Evolutionary conservation across 129 eudicot genomes (phyloP).

Genomic region (Artemisia tridentata): DNA sequence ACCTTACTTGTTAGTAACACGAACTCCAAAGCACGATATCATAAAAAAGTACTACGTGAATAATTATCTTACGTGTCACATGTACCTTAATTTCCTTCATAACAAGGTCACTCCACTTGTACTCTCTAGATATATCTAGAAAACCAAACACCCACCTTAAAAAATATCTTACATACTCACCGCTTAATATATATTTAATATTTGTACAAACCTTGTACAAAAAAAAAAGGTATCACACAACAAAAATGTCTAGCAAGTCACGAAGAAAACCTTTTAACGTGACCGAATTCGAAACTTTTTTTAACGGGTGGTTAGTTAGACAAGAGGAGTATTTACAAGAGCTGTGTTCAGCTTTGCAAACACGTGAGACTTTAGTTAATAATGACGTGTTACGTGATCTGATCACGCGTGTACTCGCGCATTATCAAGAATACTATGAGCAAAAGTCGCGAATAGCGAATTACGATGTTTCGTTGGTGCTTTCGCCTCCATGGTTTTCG

Average conservation of each 20-base stretch:
- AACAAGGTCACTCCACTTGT: constrained; percentile 25
- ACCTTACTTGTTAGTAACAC: too few relatives aligned
- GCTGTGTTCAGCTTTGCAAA: constrained; percentile 29
- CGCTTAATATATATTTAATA: not conserved
- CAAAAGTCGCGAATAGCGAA: constrained; percentile 54
- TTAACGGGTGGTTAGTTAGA: constrained; percentile 51
- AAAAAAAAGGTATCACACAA: too few relatives aligned
- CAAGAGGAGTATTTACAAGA: constrained; percentile 42
- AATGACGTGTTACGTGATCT: constrained; percentile 23
- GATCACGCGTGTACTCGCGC: constrained; percentile 40
- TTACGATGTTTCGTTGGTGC: constrained; percentile 38
- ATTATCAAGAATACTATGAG: constrained; percentile 58
- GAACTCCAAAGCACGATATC: too few relatives aligned
- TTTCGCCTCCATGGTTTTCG: constrained; percentile 66
- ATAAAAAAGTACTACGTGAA: too few relatives aligned
- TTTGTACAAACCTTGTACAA: not conserved
- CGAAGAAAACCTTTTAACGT: constrained; percentile 2
- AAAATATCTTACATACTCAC: not conserved
- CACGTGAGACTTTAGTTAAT: not conserved
- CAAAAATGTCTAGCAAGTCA: constrained; percentile 14
- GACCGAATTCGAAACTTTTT: constrained; percentile 34
- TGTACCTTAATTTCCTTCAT: not conserved
- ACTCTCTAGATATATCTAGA: not conserved
- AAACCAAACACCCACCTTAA: not conserved
- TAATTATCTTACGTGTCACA: constrained; percentile 12